A percentile compares a stretch with the other conserved stretches of the same genome.
phyloP scores from a whole-genome alignment of 805 yeast genomes.

The Candida montana region DNA sequence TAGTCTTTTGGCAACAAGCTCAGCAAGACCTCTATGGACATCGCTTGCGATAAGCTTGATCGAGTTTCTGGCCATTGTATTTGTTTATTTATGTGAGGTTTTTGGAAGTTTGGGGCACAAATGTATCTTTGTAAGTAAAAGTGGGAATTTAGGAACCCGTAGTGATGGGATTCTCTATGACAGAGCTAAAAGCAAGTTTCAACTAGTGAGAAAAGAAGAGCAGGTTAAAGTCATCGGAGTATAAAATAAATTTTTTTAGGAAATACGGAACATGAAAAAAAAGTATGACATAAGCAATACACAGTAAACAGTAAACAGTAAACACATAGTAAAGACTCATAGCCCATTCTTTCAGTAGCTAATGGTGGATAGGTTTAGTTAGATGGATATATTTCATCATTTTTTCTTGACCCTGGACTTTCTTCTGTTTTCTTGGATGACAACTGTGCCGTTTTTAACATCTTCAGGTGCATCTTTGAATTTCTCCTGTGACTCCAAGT shows the following conservation, averaged over 20 bases:
- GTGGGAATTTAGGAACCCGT: too few species aligned
- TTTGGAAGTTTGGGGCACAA: too few species aligned
- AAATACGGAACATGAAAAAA: not conserved
- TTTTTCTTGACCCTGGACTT: slow-evolving; percentile 3
- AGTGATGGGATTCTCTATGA: not conserved
- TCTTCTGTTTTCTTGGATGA: slow-evolving; percentile 28
- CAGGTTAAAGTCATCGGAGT: not conserved
- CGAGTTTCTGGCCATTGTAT: slow-evolving; percentile 58
- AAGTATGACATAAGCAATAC: not conserved
- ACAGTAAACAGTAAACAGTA: not conserved
- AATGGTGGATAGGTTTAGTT: not conserved
- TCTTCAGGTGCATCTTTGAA: slow-evolving; percentile 68
- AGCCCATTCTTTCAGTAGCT: too few species aligned
- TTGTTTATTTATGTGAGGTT: too few species aligned
- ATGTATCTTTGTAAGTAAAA: too few species aligned
- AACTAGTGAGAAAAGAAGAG: not conserved
- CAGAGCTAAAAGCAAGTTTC: not conserved
- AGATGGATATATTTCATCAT: too few species aligned
- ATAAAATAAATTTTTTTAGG: not conserved
- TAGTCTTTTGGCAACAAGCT: slow-evolving; percentile 57
- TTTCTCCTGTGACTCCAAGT: slow-evolving; percentile 65
- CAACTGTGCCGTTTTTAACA: slow-evolving; percentile 63
- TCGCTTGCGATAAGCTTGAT: slow-evolving; percentile 66
- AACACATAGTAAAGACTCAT: not conserved
- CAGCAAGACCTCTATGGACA: slow-evolving; percentile 63